Evolutionary conservation across 108 stramenopile species (phyloP).

Genomic region (Skeletonema costatum): DNA sequence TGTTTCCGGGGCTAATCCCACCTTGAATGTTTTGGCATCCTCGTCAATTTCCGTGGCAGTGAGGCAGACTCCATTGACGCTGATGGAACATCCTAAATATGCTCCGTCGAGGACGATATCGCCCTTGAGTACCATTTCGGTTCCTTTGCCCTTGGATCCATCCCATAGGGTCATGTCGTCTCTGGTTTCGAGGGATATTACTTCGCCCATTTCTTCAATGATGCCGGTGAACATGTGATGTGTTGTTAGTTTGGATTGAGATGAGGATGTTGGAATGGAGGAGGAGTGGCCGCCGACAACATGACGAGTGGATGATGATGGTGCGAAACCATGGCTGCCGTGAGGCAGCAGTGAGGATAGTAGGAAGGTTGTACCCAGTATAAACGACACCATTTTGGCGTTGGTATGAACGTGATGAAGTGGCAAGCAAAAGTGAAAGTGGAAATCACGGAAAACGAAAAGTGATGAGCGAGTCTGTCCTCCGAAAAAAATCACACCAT

Average conservation of each 20-base stretch:
- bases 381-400: background rate
- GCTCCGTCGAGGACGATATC: slow-evolving; percentile 90
- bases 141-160: slow-evolving; percentile 78
- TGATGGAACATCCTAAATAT: slow-evolving; percentile 93
- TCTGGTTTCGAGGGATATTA: slow-evolving; percentile 72
- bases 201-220: slow-evolving; percentile 97
- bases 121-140: slow-evolving; percentile 79
- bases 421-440: too few relatives aligned
- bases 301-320: background rate
- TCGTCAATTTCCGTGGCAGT: slow-evolving; percentile 86
- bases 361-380: background rate
- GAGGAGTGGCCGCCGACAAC: background rate
- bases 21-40: slow-evolving; percentile 69
- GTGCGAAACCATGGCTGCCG: background rate
- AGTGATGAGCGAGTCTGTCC: too few relatives aligned
- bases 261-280: background rate
- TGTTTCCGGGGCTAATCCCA: slow-evolving; percentile 95
- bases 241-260: background rate
- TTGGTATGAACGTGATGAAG: background rate
- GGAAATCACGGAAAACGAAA: too few relatives aligned
- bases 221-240: slow-evolving; percentile 97
- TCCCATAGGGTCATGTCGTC: slow-evolving; percentile 95
- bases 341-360: background rate
- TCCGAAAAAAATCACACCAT: background rate
- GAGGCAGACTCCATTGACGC: slow-evolving; percentile 98